Evolutionary conservation across 495 filamentous ascomycete genomes (phyloP), one percentile per base, ranked within the genome.

Genomic region (Trypethelium eluteriae): DNA sequence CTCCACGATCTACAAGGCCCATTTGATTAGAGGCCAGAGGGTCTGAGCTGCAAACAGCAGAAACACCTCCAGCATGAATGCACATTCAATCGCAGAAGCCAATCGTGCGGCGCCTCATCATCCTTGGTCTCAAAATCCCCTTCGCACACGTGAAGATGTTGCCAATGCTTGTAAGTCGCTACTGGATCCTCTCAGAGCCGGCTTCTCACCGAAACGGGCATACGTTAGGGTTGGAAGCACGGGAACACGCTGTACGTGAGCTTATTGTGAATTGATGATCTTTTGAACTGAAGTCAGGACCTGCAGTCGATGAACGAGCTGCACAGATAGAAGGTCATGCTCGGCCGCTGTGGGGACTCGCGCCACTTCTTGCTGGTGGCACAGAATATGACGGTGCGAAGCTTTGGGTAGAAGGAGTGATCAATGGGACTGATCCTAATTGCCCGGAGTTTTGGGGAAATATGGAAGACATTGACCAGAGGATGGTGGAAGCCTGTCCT

Each of bases 401-500:
- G 41, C 82, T 83, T 72, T 93, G 84, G 85, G 80, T 88, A 14
- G 77, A 85, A 49, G 89, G 89, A 12, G 79, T 92, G 49, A 83
- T 81, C 49, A 81, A 84, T 25, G 89, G 88, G 0, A 90, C 87
- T 0, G 84, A 92, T 66, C 86, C 87, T 1, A 77, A 81, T 47
- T 80, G 79, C 68, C 77, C 81, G 0, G 88, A 91, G 76, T 92
- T 85, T 70, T 93, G 89, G 88, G 88, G 88, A 4, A 82, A 83
- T 46, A 85, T 88, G 64, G 80, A 85, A 68, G 88, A 90, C 72
- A 82, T 85, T 64, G 89, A 92, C 69, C 88, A 92, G 79, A 79
- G 89, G n/a, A 92, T 91, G 88, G 89, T 91, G 25, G 89, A 91
- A 74, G 90, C 91, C 83, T 91, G 88, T 70, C 88, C 89, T 12